phyloP scores from a whole-genome alignment of 352 stramenopile genomes.

The Pythium scleroteichum region DNA sequence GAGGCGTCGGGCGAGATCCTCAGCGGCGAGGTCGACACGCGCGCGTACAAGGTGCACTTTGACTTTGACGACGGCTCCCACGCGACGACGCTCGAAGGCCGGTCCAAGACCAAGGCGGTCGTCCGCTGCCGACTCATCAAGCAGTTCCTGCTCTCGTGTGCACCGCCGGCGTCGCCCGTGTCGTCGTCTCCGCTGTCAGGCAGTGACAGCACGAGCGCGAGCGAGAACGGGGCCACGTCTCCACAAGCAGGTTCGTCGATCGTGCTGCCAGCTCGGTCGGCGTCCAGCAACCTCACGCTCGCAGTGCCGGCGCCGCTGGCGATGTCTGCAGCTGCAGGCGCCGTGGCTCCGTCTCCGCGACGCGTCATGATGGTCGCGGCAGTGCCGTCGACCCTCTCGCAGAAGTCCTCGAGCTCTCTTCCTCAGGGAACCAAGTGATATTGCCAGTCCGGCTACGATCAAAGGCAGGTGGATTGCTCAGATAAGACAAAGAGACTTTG shows the following conservation, averaged over 20 bases:
- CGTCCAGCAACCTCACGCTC: constrained; percentile 24
- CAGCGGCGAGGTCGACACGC: constrained; percentile 67
- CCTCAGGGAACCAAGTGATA: not conserved
- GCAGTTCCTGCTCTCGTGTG: constrained; percentile 39
- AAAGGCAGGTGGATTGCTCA: too few relatives aligned
- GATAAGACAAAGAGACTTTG: too few relatives aligned
- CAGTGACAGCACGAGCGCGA: constrained; percentile 12
- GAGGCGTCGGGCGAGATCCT: constrained; percentile 60
- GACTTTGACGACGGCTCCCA: constrained; percentile 67
- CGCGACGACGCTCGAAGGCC: constrained; percentile 50
- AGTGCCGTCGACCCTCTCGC: constrained; percentile 19
- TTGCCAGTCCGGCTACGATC: not conserved
- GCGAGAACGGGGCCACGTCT: not conserved
- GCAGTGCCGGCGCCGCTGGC: constrained; percentile 13
- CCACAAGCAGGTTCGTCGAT: not conserved
- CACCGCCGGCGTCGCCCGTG: not conserved
- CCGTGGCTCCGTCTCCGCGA: constrained; percentile 1
- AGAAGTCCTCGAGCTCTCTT: not conserved
- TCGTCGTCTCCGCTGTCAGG: constrained; percentile 1
- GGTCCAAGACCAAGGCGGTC: constrained; percentile 61
- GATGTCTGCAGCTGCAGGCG: constrained; percentile 6
- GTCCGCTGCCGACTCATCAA: constrained; percentile 58
- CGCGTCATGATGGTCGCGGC: constrained; percentile 29
- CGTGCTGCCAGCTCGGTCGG: constrained; percentile 9
- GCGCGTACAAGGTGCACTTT: constrained; percentile 71